Conservation (phyloP, 2,329 filamentous ascomycete species). For the Aspergillus tamarii region DNA sequence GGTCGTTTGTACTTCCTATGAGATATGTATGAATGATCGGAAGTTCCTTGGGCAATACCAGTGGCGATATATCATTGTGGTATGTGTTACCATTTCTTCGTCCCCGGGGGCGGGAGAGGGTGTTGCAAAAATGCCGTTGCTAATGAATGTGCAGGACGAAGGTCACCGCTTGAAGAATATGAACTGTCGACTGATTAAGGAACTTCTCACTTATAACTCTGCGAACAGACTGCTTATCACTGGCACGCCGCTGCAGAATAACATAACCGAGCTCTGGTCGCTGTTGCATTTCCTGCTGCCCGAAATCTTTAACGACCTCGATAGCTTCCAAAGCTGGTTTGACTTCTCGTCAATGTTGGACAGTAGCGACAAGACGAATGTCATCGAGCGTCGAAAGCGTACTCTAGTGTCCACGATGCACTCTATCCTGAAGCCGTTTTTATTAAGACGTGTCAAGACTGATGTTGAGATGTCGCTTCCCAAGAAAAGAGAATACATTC, state of each 20-base stretch:
- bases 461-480: constrained; percentile 92
- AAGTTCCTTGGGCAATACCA: constrained; percentile 79
- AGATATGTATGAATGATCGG: constrained; percentile 91
- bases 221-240: constrained; percentile 91
- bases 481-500: constrained; percentile 93
- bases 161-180: constrained; percentile 97
- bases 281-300: constrained; percentile 90
- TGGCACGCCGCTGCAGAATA: constrained; percentile 93
- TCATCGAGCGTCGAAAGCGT: constrained; percentile 76
- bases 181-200: constrained; percentile 86
- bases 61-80: constrained; percentile 97
- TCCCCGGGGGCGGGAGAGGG: no score
- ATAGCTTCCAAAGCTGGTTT: constrained; percentile 94
- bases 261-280: constrained; percentile 92
- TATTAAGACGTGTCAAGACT: constrained; percentile 85
- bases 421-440: constrained; percentile 85
- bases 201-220: constrained; percentile 84
- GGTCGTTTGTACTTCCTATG: constrained; percentile 91
- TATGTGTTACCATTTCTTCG: constrained; percentile 36
- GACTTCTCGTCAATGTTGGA: constrained; percentile 93
- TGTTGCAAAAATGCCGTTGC: background rate
- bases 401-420: constrained; percentile 87
- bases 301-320: constrained; percentile 88
- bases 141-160: constrained; percentile 67
- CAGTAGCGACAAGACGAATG: constrained; percentile 74